Conservation (phyloP, 2,329 filamentous ascomycete species). For the Phialophora tarda region DNA sequence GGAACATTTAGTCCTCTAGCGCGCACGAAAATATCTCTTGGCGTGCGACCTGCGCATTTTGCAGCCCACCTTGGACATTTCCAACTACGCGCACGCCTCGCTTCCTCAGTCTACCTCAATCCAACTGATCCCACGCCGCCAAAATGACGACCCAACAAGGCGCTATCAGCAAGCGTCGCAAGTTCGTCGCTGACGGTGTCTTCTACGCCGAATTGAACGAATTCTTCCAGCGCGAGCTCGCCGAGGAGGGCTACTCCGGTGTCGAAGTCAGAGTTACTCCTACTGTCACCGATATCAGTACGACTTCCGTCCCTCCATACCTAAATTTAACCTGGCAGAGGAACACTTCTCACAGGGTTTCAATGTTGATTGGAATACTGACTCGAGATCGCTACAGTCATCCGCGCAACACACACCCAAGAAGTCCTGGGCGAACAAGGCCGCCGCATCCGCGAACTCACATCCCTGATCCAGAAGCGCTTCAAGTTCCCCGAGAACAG, state of each 20-base stretch:
- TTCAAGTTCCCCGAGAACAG: constrained; percentile 99
- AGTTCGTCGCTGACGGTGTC: constrained; percentile 97
- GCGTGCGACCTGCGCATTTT: constrained; percentile 12
- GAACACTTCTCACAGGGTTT: background rate
- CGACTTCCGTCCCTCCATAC: constrained; percentile 40
- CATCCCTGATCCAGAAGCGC: constrained; percentile 99
- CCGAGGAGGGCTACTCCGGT: constrained; percentile 99
- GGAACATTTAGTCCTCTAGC: background rate
- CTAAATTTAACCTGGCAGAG: background rate
- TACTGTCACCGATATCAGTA: constrained; percentile 98
- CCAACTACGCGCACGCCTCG: background rate
- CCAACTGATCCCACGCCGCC: background rate
- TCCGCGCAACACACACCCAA: constrained; percentile 99
- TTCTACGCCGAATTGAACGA: constrained; percentile 99
- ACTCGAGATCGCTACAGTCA: constrained; percentile 60
- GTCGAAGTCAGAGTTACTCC: constrained; percentile 99
- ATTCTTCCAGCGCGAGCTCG: constrained; percentile 99
- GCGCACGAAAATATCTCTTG: constrained; percentile 25
- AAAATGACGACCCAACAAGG: constrained; percentile 58
- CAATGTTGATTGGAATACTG: background rate
- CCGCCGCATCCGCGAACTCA: constrained; percentile 99
- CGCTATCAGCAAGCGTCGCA: constrained; percentile 59
- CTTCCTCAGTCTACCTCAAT: background rate
- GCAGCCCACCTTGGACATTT: background rate
- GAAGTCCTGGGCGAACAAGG: constrained; percentile 99